Evolutionary conservation across 345 rosid genomes (phyloP), one percentile per base, ranked within the genome.

Genomic region (Boechera stricta): DNA sequence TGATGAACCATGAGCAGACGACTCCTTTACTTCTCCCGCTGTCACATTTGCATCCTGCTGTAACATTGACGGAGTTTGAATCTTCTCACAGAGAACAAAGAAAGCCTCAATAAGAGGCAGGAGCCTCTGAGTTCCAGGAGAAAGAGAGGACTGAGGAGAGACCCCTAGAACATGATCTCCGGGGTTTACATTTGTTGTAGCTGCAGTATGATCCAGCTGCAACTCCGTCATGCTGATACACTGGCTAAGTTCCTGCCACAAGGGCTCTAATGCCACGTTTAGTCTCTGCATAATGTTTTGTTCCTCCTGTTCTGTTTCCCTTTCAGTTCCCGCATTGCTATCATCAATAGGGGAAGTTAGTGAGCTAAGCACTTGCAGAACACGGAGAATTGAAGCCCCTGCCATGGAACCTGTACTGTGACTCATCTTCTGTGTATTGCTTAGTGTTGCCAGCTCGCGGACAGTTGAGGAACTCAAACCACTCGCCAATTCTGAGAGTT

Each of bases 31-130:
- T 86, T 91, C 98, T 13, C 73, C 87, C 6, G 95, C n/a, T 76
- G 95, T 90, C 64, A 86, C 82, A 83, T 79, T 83, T 11, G 77
- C 86, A 58, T 92, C 97, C 84, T 84, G 98, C 79, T 88, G 98
- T 71, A 79, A 39, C 53, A 80, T 32, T 62, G 81, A 77, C 57
- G 78, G 79, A 54, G 88, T 90, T 78, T 90, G 97, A 60, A 90
- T 87, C 85, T 90, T 94, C 78, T 92, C 97, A 78, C 97, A 92
- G 80, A 92, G 83, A 53, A 94, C 94, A 85, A 94, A 92, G 86
- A 94, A 94, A 52, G 98, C 98, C 76, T 94, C 98, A 45, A 94
- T 90, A 67, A 90, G 91, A 54, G 98, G 97, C 64, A 94, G 87
- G 68, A 94, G 90, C 74, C 94, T 87, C 80, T 92, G 98, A 56